Percentiles rank a stretch among this genome's conserved stretches.
Evolutionary conservation across 1,284 basidiomycete species (phyloP).

Genomic region (Boletus sp.): DNA sequence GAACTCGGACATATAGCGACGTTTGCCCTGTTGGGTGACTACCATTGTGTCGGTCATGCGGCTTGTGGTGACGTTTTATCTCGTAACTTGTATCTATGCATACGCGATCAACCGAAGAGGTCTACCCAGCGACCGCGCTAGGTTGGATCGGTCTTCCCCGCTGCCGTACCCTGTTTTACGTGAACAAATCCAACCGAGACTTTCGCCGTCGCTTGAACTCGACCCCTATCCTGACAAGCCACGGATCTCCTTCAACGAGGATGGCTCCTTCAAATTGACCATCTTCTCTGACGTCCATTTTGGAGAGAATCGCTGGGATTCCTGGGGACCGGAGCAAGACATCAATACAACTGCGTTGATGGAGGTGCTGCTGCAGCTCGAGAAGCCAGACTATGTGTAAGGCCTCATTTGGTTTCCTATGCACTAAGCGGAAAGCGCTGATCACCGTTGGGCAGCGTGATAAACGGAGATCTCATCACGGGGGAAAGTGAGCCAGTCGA

Average conservation of each 20-base stretch:
- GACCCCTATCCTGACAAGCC: conserved; percentile 51
- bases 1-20: too few species aligned
- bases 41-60: too few species aligned
- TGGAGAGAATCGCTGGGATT: conserved; percentile 66
- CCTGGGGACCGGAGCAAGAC: conserved; percentile 62
- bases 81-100: conserved; percentile 15
- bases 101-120: conserved; percentile 12
- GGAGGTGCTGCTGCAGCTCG: conserved; percentile 47
- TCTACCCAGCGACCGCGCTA: neutral
- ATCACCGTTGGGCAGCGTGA: conserved; percentile 38
- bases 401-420: conserved; percentile 18
- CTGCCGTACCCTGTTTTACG: neutral
- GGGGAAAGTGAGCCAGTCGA: conserved; percentile 49
- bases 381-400: conserved; percentile 63
- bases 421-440: neutral
- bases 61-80: neutral
- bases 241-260: conserved; percentile 42
- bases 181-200: neutral
- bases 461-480: conserved; percentile 65
- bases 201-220: conserved; percentile 6
- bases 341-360: conserved; percentile 53
- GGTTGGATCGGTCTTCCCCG: neutral
- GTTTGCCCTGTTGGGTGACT: too few species aligned
- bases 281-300: conserved; percentile 68
- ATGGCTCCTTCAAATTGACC: conserved; percentile 63